A percentile compares a stretch with the other conserved stretches of the same genome.
These are phyloP conservation scores for Kodamaea anthophila DNA, from an alignment of 1,139 yeast genomes.

Conservation along the genomic window DNA sequence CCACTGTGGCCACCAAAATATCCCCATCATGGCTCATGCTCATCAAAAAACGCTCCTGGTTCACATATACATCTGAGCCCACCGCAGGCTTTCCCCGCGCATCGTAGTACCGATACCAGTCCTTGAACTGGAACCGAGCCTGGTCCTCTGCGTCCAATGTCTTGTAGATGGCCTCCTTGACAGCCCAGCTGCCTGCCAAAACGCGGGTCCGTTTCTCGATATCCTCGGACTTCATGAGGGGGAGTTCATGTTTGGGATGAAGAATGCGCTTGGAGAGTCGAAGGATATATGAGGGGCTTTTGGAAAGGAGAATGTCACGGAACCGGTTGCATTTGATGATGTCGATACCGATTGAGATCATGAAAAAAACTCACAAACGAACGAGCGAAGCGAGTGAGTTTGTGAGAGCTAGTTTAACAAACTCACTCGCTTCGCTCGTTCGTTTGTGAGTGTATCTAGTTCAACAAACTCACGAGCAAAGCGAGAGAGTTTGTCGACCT, in stretches of 20 bases:
- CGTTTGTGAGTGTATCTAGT: too few relatives aligned
- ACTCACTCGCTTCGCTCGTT: neutral
- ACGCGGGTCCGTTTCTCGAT: slow-evolving; percentile 22
- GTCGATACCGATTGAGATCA: slow-evolving; percentile 58
- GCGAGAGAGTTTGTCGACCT: too few relatives aligned
- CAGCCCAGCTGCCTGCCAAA: slow-evolving; percentile 65
- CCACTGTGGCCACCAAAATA: slow-evolving; percentile 41
- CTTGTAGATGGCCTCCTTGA: slow-evolving; percentile 71
- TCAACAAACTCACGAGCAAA: too few relatives aligned
- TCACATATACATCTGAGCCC: slow-evolving; percentile 22
- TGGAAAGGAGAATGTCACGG: slow-evolving; percentile 26
- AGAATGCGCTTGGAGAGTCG: slow-evolving; percentile 47
- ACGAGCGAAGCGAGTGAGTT: neutral
- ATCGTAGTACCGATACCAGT: slow-evolving; percentile 52
- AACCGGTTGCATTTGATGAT: slow-evolving; percentile 49
- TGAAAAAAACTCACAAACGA: neutral
- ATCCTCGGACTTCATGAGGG: slow-evolving; percentile 14
- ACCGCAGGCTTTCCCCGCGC: slow-evolving; percentile 36
- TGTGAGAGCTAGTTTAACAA: neutral
- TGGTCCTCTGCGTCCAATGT: slow-evolving; percentile 49
- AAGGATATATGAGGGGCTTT: slow-evolving; percentile 19
- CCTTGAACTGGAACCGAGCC: slow-evolving; percentile 43
- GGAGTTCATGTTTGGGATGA: slow-evolving; percentile 43
- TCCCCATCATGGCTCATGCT: slow-evolving; percentile 67
- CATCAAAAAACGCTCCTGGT: slow-evolving; percentile 44